Base-by-base conservation (phyloP, 1,284 basidiomycete genomes). In the Chalciporus sp. region DNA sequence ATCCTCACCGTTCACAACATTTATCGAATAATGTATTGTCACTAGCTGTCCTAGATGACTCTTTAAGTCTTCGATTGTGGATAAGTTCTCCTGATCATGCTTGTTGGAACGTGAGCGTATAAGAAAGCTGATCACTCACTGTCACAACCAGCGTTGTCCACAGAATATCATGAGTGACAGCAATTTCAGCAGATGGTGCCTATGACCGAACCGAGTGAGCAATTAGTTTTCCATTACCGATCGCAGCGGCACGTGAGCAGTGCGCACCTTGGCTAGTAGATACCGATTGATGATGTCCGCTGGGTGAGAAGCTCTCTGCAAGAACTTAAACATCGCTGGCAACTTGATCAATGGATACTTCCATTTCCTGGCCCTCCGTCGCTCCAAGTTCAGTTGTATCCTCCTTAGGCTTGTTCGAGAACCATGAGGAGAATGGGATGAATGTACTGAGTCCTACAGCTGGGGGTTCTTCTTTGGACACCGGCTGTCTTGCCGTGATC, bases 271-370 rank as follows among this genome's bases (percentile, higher is more conserved):
- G 0, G 4, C 8, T 8, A 54, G 19, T 23, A 45, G 6, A 27
- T 54, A 54, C 9, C 1, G 42, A 10, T 54, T 54, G 6, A 54
- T 54, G 4, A 54, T 33, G 7, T 54, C 52, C 1, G 42, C 54
- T 17, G 51, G 52, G 19, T 54, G 37, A n/a, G 16, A 40, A 1
- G 12, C 10, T 49, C 51, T 26, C 3, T n/a, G 23, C 23, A 23
- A 1, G 19, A 29, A 14, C 2, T 7, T 12, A 1, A 3, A 4
- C 6, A 12, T 49, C 6, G 7, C 8, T 28, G 16, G 7, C 10
- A 23, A 23, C 23, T 3, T 23, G 23, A 2, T 23, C 23, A 23
- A 23, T 23, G 3, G 9, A 11, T 17, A 9, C 16, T 2, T 0
- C 17, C 17, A 4, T 11, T 14, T 23, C 23, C 23, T 23, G 23